These are phyloP conservation scores for Pseudocercospora fijiensis DNA, from an alignment of 2,329 filamentous ascomycete genomes.

Conservation along the genomic window DNA sequence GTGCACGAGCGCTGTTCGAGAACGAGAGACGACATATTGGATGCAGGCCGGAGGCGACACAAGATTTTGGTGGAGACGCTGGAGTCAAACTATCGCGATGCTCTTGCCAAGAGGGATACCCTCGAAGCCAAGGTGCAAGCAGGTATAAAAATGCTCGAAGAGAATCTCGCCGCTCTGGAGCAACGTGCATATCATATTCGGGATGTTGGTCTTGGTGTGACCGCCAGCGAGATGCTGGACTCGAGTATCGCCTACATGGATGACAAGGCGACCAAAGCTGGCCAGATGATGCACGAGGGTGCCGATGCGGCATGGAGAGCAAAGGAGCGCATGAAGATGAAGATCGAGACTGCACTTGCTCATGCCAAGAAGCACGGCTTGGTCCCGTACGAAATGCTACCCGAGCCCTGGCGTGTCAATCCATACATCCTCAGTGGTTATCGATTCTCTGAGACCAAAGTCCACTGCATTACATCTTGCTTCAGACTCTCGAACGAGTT, in stretches of 20 bases:
- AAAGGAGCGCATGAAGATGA: constrained; percentile 58
- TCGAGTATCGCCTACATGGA: constrained; percentile 79
- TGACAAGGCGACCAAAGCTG: constrained; percentile 71
- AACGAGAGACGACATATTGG: constrained; percentile 86
- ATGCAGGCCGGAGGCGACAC: constrained; percentile 77
- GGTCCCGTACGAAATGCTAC: constrained; percentile 85
- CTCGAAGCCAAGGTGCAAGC: constrained; percentile 89
- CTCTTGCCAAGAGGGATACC: constrained; percentile 77
- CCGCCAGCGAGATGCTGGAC: constrained; percentile 70
- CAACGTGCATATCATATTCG: constrained; percentile 74
- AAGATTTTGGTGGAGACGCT: constrained; percentile 91
- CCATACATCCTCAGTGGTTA: constrained; percentile 90
- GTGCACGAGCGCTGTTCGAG: constrained; percentile 86
- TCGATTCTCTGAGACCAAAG: constrained; percentile 87
- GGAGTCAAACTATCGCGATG: constrained; percentile 83
- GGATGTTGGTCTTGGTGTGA: constrained; percentile 71
- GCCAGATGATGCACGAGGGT: constrained; percentile 75
- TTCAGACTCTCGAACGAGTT: constrained; percentile 82
- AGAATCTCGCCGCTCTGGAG: constrained; percentile 83
- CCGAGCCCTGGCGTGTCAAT: constrained; percentile 89
- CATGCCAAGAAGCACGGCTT: constrained; percentile 77
- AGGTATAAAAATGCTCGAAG: constrained; percentile 81
- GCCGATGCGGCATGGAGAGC: constrained; percentile 80
- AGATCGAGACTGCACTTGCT: constrained; percentile 80
- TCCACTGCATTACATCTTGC: constrained; percentile 81